These are phyloP conservation scores for Populus hybrid DNA, from an alignment of 441 rosid species.

Conservation along the genomic window DNA sequence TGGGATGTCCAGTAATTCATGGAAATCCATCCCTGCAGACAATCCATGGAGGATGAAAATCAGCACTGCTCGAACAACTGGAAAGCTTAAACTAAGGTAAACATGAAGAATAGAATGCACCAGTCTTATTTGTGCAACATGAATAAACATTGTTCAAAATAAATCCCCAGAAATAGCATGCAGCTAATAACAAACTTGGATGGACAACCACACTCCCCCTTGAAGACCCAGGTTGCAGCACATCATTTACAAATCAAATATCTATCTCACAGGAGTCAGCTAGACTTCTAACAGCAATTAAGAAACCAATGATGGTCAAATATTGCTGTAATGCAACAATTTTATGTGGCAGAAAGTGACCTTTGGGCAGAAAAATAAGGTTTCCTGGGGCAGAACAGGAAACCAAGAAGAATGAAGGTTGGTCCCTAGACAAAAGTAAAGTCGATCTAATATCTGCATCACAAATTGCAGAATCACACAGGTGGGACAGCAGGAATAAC, in stretches of 20 bases:
- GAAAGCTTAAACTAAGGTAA: not conserved
- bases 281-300: not conserved
- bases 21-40: slow-evolving; percentile 77
- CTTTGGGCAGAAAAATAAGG: not conserved
- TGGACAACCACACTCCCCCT: not conserved
- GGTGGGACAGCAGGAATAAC: not conserved
- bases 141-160: not conserved
- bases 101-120: not conserved
- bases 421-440: not conserved
- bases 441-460: not conserved
- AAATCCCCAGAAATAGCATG: not conserved
- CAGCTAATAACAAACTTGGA: not conserved
- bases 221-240: not conserved
- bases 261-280: not conserved
- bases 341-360: not conserved
- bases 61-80: not conserved
- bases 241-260: not conserved
- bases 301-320: not conserved
- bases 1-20: slow-evolving; percentile 86
- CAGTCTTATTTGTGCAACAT: not conserved
- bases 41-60: slow-evolving; percentile 1
- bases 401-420: not conserved
- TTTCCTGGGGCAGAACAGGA: not conserved
- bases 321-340: not conserved
- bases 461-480: not conserved